A percentile compares a stretch with the other conserved stretches of the same genome.
phyloP scores from a whole-genome alignment of 805 yeast genomes.

The Metschnikowia sp. region DNA sequence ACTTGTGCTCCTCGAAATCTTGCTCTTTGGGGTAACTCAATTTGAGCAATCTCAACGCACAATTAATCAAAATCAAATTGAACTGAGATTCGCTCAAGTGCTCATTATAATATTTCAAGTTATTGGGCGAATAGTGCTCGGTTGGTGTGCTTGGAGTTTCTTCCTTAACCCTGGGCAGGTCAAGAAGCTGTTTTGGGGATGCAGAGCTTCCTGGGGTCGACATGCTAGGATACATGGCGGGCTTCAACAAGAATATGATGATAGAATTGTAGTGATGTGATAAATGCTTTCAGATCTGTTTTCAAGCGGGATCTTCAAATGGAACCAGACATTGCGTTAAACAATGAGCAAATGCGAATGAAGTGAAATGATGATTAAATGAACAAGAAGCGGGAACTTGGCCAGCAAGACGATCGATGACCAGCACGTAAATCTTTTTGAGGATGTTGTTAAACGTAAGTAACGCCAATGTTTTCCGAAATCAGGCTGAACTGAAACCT shows the following conservation, averaged over 20 bases:
- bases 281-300: not conserved
- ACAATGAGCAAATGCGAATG: not conserved
- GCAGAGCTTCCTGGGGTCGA: constrained; percentile 14
- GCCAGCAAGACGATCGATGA: constrained; percentile 9
- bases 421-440: constrained; percentile 7
- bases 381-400: not conserved
- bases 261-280: not conserved
- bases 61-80: constrained; percentile 36
- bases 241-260: not conserved
- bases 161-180: constrained; percentile 4
- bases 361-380: not conserved
- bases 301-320: constrained; percentile 2
- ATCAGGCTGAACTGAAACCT: constrained; percentile 10
- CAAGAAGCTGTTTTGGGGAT: constrained; percentile 12
- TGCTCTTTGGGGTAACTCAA: constrained; percentile 23
- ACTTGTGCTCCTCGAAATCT: constrained; percentile 16
- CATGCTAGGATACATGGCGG: constrained; percentile 2
- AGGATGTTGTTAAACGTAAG: constrained; percentile 2
- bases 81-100: constrained; percentile 40
- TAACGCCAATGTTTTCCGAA: not conserved
- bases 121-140: constrained; percentile 30
- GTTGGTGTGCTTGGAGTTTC: constrained; percentile 12
- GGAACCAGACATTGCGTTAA: constrained; percentile 6
- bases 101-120: constrained; percentile 38
- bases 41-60: constrained; percentile 34